phyloP scores from a whole-genome alignment of 805 yeast species.

The Cyberlindnera mycetangii region DNA sequence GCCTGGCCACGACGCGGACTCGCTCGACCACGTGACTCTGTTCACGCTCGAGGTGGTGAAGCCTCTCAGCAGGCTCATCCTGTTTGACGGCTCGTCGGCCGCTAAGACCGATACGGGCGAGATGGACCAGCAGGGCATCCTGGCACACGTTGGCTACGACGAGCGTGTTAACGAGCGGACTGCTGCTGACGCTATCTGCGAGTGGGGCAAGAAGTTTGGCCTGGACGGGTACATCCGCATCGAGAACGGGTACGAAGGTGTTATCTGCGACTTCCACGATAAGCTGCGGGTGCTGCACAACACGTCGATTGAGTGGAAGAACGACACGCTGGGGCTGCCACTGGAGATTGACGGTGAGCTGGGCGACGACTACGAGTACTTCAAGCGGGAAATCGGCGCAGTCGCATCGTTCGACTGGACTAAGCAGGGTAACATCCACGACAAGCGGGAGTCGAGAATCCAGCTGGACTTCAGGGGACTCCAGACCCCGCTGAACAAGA shows the following conservation, averaged over 20 bases:
- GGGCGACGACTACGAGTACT: conserved; percentile 15
- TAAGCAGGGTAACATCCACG: conserved; percentile 43
- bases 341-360: conserved; percentile 3
- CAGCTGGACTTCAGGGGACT: conserved; percentile 49
- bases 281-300: conserved; percentile 46
- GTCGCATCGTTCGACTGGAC: conserved; percentile 43
- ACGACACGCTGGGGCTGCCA: conserved; percentile 31
- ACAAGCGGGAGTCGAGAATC: conserved; percentile 48
- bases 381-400: conserved; percentile 23
- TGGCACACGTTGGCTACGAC: conserved; percentile 35
- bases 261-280: conserved; percentile 54
- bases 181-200: conserved; percentile 50
- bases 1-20: background rate
- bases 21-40: conserved; percentile 25
- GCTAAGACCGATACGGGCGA: conserved; percentile 54
- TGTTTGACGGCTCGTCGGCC: conserved; percentile 70
- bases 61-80: conserved; percentile 48
- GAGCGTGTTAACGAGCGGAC: conserved; percentile 38
- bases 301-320: conserved; percentile 36
- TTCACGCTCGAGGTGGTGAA: conserved; percentile 45
- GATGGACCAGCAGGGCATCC: conserved; percentile 54
- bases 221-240: conserved; percentile 57
- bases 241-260: conserved; percentile 61
- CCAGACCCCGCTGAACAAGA: conserved; percentile 51
- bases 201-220: conserved; percentile 48